Base-by-base conservation (phyloP, 2,329 filamentous ascomycete species). In the Colletotrichum liriopes region DNA sequence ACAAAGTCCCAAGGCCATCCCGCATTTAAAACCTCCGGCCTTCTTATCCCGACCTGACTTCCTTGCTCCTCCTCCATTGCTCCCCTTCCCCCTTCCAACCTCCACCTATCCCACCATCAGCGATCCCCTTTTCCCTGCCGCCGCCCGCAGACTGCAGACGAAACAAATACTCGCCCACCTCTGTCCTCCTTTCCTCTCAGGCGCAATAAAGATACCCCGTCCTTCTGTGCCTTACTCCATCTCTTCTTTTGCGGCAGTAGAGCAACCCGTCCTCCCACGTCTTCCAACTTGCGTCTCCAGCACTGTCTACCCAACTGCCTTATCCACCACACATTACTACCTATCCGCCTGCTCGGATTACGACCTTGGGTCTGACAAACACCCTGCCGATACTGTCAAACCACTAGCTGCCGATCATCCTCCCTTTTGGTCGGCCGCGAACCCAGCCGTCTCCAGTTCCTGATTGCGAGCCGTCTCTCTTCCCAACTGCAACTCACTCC, bases 1-100 rank as follows among this genome's bases (percentile, higher is more conserved):
- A 70, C 70, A 72, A 72, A 72, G 54, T 65, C 70, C 39, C 60
- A 64, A 39, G 49, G 60, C 62, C 59, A 72, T 72, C 70, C 70
- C 70, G 65, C 65, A 64, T 70, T 61, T 47, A 55, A 72, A 72
- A 14, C 65, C 45, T 55, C 67, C 32, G 37, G 29, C 18, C 18
- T 56, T 64, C 61, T n/a, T 45, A 39, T 64, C 37, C 61, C 49
- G 61, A 32, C 61, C 37, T 32, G 20, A 5, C 39, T 56, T 35
- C 12, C 59, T 70, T 65, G 59, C 41, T 29, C n/a, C 49, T 63
- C 58, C 59, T 65, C 62, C 59, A 41, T 32, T 26, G 14, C 52
- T 32, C 52, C 47, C 64, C 45, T 68, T 59, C 52, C 59, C 52
- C 45, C 59, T 66, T 49, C 59, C 66, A 59, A 59, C 54, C 70